phyloP scores from a whole-genome alignment of 2,329 filamentous ascomycete genomes.

The Sclerotinia spermophila region DNA sequence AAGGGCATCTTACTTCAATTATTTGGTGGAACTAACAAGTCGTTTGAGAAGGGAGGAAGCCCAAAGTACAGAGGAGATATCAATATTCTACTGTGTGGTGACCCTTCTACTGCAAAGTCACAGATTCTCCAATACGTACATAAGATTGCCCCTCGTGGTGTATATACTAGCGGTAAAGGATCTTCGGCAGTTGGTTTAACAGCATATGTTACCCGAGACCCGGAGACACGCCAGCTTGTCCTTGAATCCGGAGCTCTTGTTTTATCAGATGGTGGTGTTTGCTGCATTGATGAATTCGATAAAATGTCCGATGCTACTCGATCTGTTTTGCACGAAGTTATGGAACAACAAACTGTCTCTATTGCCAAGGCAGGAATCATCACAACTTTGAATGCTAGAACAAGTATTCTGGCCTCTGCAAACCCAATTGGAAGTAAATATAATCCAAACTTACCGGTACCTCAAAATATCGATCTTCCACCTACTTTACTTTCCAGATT shows the following conservation, averaged over 20 bases:
- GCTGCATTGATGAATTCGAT: constrained; percentile 77
- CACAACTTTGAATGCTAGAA: constrained; percentile 88
- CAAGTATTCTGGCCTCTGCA: constrained; percentile 91
- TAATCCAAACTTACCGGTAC: constrained; percentile 91
- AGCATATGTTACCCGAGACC: constrained; percentile 72
- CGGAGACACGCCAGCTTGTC: constrained; percentile 68
- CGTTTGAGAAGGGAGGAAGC: constrained; percentile 92
- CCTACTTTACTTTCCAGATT: constrained; percentile 94
- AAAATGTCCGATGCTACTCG: constrained; percentile 75
- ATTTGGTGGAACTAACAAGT: constrained; percentile 97
- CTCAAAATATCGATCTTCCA: constrained; percentile 96
- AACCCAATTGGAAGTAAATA: constrained; percentile 98
- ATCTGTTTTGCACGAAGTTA: constrained; percentile 74
- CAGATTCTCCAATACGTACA: constrained; percentile 93
- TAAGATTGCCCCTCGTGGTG: constrained; percentile 89
- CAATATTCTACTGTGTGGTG: constrained; percentile 93
- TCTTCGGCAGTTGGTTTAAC: constrained; percentile 74
- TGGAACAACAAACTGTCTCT: constrained; percentile 77
- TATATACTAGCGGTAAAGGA: constrained; percentile 74
- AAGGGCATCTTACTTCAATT: constrained; percentile 96
- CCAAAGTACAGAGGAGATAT: constrained; percentile 96
- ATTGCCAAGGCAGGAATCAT: constrained; percentile 77
- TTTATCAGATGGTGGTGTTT: constrained; percentile 70
- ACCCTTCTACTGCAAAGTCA: constrained; percentile 94
- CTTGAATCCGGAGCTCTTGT: constrained; percentile 73